Conservation (phyloP, 2,329 filamentous ascomycete species). For the Geoglossum cookeanum region DNA sequence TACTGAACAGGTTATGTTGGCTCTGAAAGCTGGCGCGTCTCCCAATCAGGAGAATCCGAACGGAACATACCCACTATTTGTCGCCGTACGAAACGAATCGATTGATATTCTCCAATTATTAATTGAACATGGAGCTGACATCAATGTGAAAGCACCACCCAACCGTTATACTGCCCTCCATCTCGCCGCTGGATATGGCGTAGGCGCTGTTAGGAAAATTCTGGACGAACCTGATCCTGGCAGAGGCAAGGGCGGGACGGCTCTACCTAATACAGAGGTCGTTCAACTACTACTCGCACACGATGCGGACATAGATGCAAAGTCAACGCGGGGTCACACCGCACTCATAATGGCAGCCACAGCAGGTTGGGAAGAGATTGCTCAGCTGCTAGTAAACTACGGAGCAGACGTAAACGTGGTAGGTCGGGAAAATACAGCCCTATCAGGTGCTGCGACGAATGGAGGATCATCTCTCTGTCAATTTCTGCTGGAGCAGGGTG, state of each 20-base stretch:
- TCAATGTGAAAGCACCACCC: not conserved
- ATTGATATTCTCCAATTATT: not conserved
- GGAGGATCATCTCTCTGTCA: not conserved
- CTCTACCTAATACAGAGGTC: no score
- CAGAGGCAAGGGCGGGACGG: no score
- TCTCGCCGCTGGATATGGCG: no score
- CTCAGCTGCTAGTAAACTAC: not conserved
- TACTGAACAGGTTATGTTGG: not conserved
- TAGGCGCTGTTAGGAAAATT: no score
- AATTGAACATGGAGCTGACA: not conserved
- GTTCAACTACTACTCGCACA: not conserved
- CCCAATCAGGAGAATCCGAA: not conserved
- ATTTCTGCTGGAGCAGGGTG: not conserved
- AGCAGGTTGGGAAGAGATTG: not conserved
- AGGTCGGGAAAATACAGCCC: not conserved
- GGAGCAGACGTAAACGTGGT: not conserved
- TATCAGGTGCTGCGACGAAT: no score
- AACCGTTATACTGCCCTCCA: no score
- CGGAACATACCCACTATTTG: not conserved
- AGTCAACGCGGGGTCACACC: not conserved
- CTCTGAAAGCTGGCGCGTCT: not conserved
- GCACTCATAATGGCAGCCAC: no score
- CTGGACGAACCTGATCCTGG: no score
- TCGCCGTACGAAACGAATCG: not conserved
- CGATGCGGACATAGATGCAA: not conserved